Base-by-base conservation (phyloP, 129 eudicot genomes). In the Oenanthe sinensis region DNA sequence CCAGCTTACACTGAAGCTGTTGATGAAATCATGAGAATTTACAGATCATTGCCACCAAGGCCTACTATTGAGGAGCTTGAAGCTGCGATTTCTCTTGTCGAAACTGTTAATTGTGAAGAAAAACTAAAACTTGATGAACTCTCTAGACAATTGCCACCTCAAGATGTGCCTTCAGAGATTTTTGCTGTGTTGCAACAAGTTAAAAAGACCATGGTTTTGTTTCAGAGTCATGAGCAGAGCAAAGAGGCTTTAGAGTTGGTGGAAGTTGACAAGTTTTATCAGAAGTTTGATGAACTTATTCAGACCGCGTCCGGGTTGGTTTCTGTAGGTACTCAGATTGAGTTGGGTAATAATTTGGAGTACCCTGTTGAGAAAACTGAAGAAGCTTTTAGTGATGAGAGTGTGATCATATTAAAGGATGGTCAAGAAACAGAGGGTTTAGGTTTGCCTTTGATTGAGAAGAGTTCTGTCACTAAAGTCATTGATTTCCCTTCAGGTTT, bases 51-150 rank as follows among this genome's bases (percentile, higher is more conserved):
- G 54, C 91, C 96, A 54, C 97, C 91, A 36, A 82, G 97, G 81
- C 97, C 97, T 45, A 49, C 96, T 65, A 84, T 92, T 50, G 96
- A 86, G 77, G 93, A 92, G 75, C 80, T 88, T 74, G 93, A 88
- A 86, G 96, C 96, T 40, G 91, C 97, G 83, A 82, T 76, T 2
- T 90, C 96, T 36, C 85, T 92, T 6, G 82, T 92, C 81, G 81
- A 88, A 73, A 74, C 93, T 58, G 87, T 79, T 8, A 75, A 88
- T 71, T 58, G 74, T 36, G 91, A 88, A 77, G 87, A 90, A 68
- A 39, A 81, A 49, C 81, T 81, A 1, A 85, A 80, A 48, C 81
- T 88, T 52, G 86, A 92, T 24, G 87, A 88, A 58, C 88, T 92
- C 76, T 79, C 88, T 50, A 43, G 81, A 54, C 86, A 80, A 60